Conservation (phyloP, 164 flowering plant species). For the Vitis riparia region DNA sequence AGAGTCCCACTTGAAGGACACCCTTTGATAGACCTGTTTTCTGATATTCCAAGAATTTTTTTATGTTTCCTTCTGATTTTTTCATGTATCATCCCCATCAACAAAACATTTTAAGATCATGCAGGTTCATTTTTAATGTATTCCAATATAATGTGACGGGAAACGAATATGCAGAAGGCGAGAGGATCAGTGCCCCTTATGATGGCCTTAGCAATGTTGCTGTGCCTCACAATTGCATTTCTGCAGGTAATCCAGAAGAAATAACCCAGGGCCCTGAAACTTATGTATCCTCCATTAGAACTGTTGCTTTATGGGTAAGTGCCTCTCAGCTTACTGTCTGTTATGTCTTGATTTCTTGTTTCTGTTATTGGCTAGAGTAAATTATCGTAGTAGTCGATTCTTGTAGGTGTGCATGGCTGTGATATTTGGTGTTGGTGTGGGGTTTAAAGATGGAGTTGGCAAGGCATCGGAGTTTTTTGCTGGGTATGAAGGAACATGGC, state of each 20-base stretch:
- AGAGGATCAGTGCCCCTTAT: slow-evolving; percentile 23
- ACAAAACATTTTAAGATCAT: background rate
- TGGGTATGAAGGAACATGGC: slow-evolving; percentile 52
- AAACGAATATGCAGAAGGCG: slow-evolving; percentile 43
- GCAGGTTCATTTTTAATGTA: slow-evolving; percentile 19
- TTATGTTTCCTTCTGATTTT: background rate
- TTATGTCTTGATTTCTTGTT: slow-evolving; percentile 3
- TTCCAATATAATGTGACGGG: slow-evolving; percentile 34
- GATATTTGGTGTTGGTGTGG: slow-evolving; percentile 84
- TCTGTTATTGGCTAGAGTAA: slow-evolving; percentile 10
- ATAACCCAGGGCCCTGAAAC: slow-evolving; percentile 22
- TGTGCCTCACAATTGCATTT: slow-evolving; percentile 14
- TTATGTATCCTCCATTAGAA: slow-evolving; percentile 48
- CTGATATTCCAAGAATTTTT: background rate
- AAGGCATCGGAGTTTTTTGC: slow-evolving; percentile 96
- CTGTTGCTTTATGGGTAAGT: slow-evolving; percentile 78
- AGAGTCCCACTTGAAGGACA: no score
- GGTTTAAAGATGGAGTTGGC: slow-evolving; percentile 78
- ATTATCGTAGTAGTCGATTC: slow-evolving; percentile 8
- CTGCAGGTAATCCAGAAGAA: slow-evolving; percentile 24
- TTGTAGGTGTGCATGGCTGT: slow-evolving; percentile 76
- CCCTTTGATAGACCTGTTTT: background rate
- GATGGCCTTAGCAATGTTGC: slow-evolving; percentile 21
- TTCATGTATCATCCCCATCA: background rate
- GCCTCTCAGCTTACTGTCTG: background rate